Evolutionary conservation across 2,329 filamentous ascomycete species (phyloP), one percentile per base, ranked within the genome.

Genomic region (Diaporthe ampelina): DNA sequence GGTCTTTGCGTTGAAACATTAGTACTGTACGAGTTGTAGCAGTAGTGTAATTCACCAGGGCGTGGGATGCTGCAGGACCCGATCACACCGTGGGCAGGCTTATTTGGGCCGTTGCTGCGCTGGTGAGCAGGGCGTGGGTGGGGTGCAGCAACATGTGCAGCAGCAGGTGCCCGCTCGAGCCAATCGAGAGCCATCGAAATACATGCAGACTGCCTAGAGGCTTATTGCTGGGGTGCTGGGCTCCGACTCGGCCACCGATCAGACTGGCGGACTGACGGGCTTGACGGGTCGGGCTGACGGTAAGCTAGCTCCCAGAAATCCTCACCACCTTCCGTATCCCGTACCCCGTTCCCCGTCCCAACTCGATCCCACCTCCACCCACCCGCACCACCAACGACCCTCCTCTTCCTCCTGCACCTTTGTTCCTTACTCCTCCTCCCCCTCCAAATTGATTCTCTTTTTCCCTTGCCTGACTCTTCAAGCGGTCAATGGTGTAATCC

Each of bases 261-360:
- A 54, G 19, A 61, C 35, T 29, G 58, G 37, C 58, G 58, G 45
- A 61, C 37, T 29, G 35, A 37, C 32, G 56, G 63, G 35, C 61
- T 67, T 67, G 61, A 67, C 63, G 63, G 63, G 63, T 35, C 29
- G 63, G 26, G 26, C 63, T 52, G n/a, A 68, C 63, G 48, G 63
- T 68, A 54, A 35, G 63, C 48, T 40, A 21, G 45, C 40, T 40
- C 24, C 8, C 63, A n/a, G 37, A 45, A 40, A 68, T 68, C 32
- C 63, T 68, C 63, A 68, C 63, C 63, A 68, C 63, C 63, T 68
- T 68, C 63, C 63, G 63, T 40, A 54, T 54, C 63, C 63, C 63
- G 63, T 67, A 19, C 40, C 40, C 37, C 37, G 37, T 40, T n/a
- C 17, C 45, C 63, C 45, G 43, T 52, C 61, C 61, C 61, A 50